These are phyloP conservation scores for Arthrobotrys musiformis DNA, from an alignment of 2,329 filamentous ascomycete genomes.

Conservation along the genomic window DNA sequence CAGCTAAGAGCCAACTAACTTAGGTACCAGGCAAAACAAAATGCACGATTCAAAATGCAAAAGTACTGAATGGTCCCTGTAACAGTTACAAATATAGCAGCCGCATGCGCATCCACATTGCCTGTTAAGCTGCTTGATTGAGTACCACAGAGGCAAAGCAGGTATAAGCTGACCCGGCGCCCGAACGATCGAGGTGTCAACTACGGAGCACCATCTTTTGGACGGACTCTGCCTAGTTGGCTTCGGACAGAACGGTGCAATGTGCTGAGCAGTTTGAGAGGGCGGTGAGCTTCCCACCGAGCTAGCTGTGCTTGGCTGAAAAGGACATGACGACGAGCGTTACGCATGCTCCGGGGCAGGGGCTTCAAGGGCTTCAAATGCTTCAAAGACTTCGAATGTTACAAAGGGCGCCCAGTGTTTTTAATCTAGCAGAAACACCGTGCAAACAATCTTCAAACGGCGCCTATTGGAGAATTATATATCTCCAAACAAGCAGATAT, in stretches of 20 bases:
- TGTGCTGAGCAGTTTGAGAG: slow-evolving; percentile 14
- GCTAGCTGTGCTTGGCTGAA: slow-evolving; percentile 15
- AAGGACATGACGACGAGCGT: slow-evolving; percentile 54
- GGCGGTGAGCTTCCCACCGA: no score
- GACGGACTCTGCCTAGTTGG: neutral
- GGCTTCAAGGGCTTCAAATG: slow-evolving; percentile 1
- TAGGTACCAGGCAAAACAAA: neutral
- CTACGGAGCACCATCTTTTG: neutral
- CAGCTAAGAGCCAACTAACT: no score
- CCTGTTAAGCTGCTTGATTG: slow-evolving; percentile 29
- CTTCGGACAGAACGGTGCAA: no score
- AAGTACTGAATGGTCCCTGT: neutral
- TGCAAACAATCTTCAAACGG: slow-evolving; percentile 39
- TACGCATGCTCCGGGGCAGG: slow-evolving; percentile 40
- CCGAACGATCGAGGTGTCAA: slow-evolving; percentile 43
- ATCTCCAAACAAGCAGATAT: no score
- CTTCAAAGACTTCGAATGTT: neutral
- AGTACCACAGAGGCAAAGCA: neutral
- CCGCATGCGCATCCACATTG: slow-evolving; percentile 37
- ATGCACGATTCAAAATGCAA: neutral
- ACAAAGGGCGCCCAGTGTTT: neutral
- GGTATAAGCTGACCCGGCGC: slow-evolving; percentile 48
- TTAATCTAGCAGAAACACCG: slow-evolving; percentile 34
- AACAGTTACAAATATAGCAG: slow-evolving; percentile 45
- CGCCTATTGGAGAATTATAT: slow-evolving; percentile 3